phyloP scores from a whole-genome alignment of 78 protist species.

The slime mould (Dictyostelium discoideum) region dicty_2.7 NC_007091.3:3382001-3382500 shows the following conservation, averaged over 20 bases:
- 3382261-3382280: neutral
- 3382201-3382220: too few species aligned
- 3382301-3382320: too few species aligned
- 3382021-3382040: neutral
- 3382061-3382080: too few species aligned
- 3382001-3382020: neutral
- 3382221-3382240: neutral
- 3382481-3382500: neutral
- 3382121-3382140: neutral
- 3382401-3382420: too few species aligned
- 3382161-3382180: neutral
- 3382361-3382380: neutral
- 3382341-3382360: neutral
- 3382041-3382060: neutral
- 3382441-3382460: too few species aligned
- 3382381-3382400: neutral
- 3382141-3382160: neutral
- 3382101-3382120: neutral
- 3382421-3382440: too few species aligned
- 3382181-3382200: neutral
- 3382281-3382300: neutral
- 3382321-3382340: neutral
- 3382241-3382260: too few species aligned
- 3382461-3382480: too few species aligned
- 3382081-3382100: neutral